Base-by-base conservation (phyloP, 2,329 filamentous ascomycete genomes). In the Ramularia collo-cygni region DNA sequence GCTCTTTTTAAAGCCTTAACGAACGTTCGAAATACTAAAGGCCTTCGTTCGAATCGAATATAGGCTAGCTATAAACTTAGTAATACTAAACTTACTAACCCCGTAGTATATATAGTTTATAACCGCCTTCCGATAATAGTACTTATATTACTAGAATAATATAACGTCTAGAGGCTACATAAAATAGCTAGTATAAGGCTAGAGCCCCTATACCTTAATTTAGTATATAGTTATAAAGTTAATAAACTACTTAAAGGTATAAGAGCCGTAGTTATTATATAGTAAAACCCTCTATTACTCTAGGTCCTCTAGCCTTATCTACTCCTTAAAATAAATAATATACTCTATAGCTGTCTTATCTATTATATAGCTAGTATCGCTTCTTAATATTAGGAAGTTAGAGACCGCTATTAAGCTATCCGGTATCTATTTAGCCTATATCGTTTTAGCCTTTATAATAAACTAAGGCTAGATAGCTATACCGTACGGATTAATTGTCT, bases 181-280 rank as follows among this genome's bases (percentile, higher is more conserved):
- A 33, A 33, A 33, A 33, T 33, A 33, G 18, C 15, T 17, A 12
- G 30, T 33, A 33, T 33, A 21, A 3, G 8, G 30, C 8, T 5
- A 18, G 7, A 33, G 16, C 18, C 30, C 18, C 16, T 33, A 33
- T 14, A 33, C 15, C 18, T 33, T 10, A 16, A 33, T 33, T 3
- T 18, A 8, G n/a, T 33, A n/a, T 16, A 16, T 18, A 12, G 15
- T 16, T 8, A 16, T 9, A 18, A 8, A 33, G 8, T 16, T 16
- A 16, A 33, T 33, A 17, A 33, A 18, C 30, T 33, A 13, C 12
- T 18, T 8, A n/a, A 33, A 33, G n/a, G 7, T 16, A 18, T 33
- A 33, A 33, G 30, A 33, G 30, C 30, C 15, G 15, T 21, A 33
- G 30, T 33, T 33, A 18, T 33, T 6, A 6, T n/a, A 33, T 6